Evolutionary conservation across 345 rosid species (phyloP), one percentile per base, ranked within the genome.

Genomic region (Populus euphratica): DNA sequence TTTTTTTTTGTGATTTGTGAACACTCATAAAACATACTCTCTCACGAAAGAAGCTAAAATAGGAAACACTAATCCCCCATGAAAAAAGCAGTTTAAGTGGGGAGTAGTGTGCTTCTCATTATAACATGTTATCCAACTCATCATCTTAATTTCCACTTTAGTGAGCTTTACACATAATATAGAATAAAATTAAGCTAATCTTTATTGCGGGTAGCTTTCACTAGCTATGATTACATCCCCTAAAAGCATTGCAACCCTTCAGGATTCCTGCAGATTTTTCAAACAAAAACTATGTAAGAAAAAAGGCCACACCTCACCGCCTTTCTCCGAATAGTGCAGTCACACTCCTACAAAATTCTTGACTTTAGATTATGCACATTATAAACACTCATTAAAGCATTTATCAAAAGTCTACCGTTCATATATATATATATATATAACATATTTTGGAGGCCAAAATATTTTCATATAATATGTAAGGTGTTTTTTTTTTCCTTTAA

Each of bases 241-340:
- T 47, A 81, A 84, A 87, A 85, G 89, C 89, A 85, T 71, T 77
- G 81, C 91, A 88, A 50, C 74, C 74, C 71, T 83, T 82, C 91
- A 83, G 82, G 78, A 89, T 82, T 87, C 90, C 90, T 87, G 90
- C 89, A 78, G 70, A 70, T 69, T 75, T 66, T 64, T 65, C 77
- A 64, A 73, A 80, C 75, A 81, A 82, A 78, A 82, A 74, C 74
- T 14, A 62, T 49, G 76, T 35, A 63, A 49, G 69, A 36, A 25
- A 39, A 70, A 78, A 76, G 72, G 64, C 63, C 75, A 69, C 64
- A 38, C 70, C 16, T 75, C 76, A 68, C 69, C 38, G 69, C 85
- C 87, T 86, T 85, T 86, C 91, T 87, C 91, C 90, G 90, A 90
- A 88, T 88, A 90, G 92, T 84, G 85, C 61, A 3, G 8, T n/a